phyloP scores from a whole-genome alignment of 805 yeast species.

The Wickerhamomyces mucosus region DNA sequence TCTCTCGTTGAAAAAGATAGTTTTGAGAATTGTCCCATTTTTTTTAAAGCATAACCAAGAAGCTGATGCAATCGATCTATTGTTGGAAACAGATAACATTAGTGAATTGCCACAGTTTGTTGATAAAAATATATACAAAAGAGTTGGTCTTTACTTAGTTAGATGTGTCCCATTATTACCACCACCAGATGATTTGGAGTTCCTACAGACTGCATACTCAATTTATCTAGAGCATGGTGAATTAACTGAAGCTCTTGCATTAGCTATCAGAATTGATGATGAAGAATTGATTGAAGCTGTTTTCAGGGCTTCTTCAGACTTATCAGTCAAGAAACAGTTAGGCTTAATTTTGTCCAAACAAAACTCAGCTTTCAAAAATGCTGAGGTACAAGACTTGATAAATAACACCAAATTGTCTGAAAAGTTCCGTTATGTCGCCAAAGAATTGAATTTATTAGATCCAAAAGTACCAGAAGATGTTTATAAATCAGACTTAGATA shows the following conservation, averaged over 20 bases:
- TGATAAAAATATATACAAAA: constrained; percentile 71
- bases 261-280: constrained; percentile 86
- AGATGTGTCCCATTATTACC: constrained; percentile 95
- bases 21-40: constrained; percentile 75
- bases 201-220: constrained; percentile 79
- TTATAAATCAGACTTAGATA: constrained; percentile 84
- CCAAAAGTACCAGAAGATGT: constrained; percentile 95
- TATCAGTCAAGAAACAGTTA: constrained; percentile 73
- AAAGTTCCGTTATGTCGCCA: constrained; percentile 68
- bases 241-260: constrained; percentile 79
- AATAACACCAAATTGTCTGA: constrained; percentile 73
- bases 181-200: constrained; percentile 85
- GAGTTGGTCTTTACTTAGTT: constrained; percentile 91
- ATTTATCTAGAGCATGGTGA: constrained; percentile 74
- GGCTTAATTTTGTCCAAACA: constrained; percentile 86
- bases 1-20: constrained; percentile 46
- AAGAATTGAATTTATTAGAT: constrained; percentile 79
- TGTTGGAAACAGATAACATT: constrained; percentile 81
- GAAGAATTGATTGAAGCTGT: constrained; percentile 69
- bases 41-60: constrained; percentile 94
- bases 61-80: constrained; percentile 93
- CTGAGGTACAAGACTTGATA: constrained; percentile 73
- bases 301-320: constrained; percentile 72
- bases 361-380: constrained; percentile 68
- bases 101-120: constrained; percentile 77